Evolutionary conservation across 192 early-diverging fungal species (phyloP).

Genomic region (Phlyctochytrium bullatum): DNA sequence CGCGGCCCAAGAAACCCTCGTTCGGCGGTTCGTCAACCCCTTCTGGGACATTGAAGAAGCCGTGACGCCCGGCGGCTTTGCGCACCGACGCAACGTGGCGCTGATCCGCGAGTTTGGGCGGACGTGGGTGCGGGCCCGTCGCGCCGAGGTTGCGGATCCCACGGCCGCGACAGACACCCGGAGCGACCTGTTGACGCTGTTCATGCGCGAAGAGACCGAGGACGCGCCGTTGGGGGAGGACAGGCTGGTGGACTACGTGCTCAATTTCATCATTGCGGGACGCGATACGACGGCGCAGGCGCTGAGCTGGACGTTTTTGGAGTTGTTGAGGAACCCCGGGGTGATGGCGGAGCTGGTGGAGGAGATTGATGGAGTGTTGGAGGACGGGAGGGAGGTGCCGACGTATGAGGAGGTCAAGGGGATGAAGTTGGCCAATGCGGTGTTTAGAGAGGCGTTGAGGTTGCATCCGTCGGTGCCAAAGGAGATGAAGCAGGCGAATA

Average conservation of each 20-base stretch:
- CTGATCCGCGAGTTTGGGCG: slow-evolving; percentile 19
- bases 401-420: slow-evolving; percentile 39
- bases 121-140: slow-evolving; percentile 8
- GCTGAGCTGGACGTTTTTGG: slow-evolving; percentile 50
- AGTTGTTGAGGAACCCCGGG: slow-evolving; percentile 35
- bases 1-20: slow-evolving; percentile 9
- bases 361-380: slow-evolving; percentile 23
- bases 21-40: slow-evolving; percentile 22
- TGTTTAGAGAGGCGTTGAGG: slow-evolving; percentile 61
- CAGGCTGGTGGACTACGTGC: slow-evolving; percentile 29
- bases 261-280: slow-evolving; percentile 42
- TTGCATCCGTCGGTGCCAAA: slow-evolving; percentile 63
- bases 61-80: neutral
- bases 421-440: slow-evolving; percentile 49
- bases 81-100: slow-evolving; percentile 1
- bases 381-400: neutral
- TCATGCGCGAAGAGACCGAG: slow-evolving; percentile 26
- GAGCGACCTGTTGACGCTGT: slow-evolving; percentile 32
- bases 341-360: slow-evolving; percentile 16
- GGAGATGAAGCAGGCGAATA: slow-evolving; percentile 53
- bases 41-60: slow-evolving; percentile 23
- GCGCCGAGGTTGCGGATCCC: neutral
- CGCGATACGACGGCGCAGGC: slow-evolving; percentile 60
- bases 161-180: neutral
- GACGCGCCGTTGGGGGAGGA: slow-evolving; percentile 15